Base-by-base conservation (phyloP, 306 rosid genomes). In the Prunus davidiana region DNA sequence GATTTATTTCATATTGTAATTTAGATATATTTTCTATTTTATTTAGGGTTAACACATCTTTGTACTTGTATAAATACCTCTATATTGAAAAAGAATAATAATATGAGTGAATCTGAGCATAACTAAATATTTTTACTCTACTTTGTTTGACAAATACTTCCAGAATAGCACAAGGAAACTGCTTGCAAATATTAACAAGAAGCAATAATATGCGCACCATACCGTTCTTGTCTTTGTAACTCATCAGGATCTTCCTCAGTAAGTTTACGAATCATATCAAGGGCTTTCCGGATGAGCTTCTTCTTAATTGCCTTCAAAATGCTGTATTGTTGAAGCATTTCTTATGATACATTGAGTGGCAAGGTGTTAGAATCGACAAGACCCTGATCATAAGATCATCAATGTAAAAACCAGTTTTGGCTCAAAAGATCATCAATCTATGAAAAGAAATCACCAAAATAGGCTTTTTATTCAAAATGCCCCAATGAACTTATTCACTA, bases 171-270 rank as follows among this genome's bases (percentile, higher is more conserved):
- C 8, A 67, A 67, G 71, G 13, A 20, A 67, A 45, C 72, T 18
- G 34, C 7, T 20, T 43, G 52, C 49, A 24, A 30, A 41, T 11
- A 62, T 24, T 38, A 5, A 72, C 24, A 73, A 46, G 14, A 43
- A 19, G 43, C 10, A 73, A 56, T 4, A 14, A 32, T 73, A 76
- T 38, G 3, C 34, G 41, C 45, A 41, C 69, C 54, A 73, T 83
- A 96, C 99, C 98, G 87, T 91, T 89, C 83, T 96, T 88, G 47
- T 89, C 94, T 77, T 80, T 87, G 84, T 91, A 87, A 67, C 82
- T 96, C 99, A 20, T 96, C 99, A 51, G 97, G 99, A 87, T 96
- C 98, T 88, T 96, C 99, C 0, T 96, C 98, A 6, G 98, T 94
- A 57, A 96, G 84, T 82, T 74, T 91, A 55, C 99, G 96, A 81